phyloP scores from a whole-genome alignment of 2,329 filamentous ascomycete species.

The Talaromyces sp. region DNA sequence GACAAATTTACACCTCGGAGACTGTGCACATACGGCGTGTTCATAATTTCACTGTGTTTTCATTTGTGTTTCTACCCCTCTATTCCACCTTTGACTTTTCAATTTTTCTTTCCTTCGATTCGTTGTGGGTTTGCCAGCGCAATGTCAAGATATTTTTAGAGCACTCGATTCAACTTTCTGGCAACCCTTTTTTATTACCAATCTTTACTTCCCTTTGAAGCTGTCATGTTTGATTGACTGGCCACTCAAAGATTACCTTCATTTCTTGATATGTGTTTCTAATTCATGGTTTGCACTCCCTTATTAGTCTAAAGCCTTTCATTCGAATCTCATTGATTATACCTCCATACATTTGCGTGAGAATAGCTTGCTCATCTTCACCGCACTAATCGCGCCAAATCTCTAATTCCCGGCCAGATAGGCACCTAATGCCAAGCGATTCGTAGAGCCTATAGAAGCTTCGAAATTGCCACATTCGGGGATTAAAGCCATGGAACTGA shows the following conservation, averaged over 20 bases:
- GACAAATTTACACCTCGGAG: neutral
- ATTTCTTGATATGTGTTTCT: conserved; percentile 10
- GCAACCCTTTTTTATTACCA: conserved; percentile 7
- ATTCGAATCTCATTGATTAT: neutral
- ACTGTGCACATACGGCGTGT: conserved; percentile 1
- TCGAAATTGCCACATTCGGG: neutral
- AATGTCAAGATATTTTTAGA: conserved; percentile 8
- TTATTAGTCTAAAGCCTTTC: neutral
- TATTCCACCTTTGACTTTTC: conserved; percentile 3
- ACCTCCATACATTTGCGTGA: neutral
- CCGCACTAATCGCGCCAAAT: neutral
- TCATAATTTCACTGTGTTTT: neutral
- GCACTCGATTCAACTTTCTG: conserved; percentile 5
- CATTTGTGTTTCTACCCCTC: conserved; percentile 4
- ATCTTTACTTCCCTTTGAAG: conserved; percentile 4
- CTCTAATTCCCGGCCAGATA: neutral
- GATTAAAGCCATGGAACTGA: neutral
- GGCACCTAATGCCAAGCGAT: neutral
- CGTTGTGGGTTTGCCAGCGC: conserved; percentile 13
- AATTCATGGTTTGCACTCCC: conserved; percentile 5
- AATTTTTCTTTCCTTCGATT: conserved; percentile 7
- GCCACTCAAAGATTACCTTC: conserved; percentile 6
- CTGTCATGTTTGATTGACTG: conserved; percentile 3
- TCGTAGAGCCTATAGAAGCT: neutral
- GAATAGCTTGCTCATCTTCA: neutral